phyloP scores from a whole-genome alignment of 2,329 filamentous ascomycete species.

The Akanthomyces dipterigenus region DNA sequence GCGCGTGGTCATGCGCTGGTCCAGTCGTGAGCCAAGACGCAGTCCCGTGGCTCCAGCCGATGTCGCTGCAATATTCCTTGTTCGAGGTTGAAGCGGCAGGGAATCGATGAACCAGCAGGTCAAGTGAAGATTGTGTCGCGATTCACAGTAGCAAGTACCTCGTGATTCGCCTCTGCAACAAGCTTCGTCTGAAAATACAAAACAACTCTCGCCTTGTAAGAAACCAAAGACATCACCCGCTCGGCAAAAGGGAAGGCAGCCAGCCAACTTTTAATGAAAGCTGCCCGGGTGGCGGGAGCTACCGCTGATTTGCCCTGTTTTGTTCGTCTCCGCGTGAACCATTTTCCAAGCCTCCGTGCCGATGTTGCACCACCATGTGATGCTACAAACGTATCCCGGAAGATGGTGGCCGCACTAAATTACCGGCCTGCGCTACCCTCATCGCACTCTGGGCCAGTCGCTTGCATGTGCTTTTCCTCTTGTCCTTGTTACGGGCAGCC shows the following conservation, averaged over 20 bases:
- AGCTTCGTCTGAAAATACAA: neutral
- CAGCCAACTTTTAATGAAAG: neutral
- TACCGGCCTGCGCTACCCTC: neutral
- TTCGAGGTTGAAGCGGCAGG: neutral
- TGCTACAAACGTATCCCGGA: neutral
- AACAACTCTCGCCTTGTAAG: neutral
- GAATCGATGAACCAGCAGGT: neutral
- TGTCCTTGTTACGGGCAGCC: neutral
- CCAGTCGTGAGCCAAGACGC: neutral
- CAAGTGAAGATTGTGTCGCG: neutral
- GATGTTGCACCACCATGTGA: constrained; percentile 1
- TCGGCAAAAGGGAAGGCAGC: neutral
- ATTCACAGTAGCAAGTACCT: neutral
- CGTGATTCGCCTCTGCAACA: neutral
- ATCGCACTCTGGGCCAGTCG: neutral
- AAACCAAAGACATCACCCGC: neutral
- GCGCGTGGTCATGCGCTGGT: constrained; percentile 7
- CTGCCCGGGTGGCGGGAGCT: neutral
- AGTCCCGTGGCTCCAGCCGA: constrained; percentile 3
- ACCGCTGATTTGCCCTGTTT: constrained; percentile 1
- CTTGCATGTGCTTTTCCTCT: neutral
- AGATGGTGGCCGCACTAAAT: neutral
- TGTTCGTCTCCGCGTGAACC: neutral
- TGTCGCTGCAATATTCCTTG: neutral
- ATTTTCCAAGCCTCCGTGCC: neutral